Base-by-base conservation (phyloP, 2,329 filamentous ascomycete species). In the Raffaelea arxii region DNA sequence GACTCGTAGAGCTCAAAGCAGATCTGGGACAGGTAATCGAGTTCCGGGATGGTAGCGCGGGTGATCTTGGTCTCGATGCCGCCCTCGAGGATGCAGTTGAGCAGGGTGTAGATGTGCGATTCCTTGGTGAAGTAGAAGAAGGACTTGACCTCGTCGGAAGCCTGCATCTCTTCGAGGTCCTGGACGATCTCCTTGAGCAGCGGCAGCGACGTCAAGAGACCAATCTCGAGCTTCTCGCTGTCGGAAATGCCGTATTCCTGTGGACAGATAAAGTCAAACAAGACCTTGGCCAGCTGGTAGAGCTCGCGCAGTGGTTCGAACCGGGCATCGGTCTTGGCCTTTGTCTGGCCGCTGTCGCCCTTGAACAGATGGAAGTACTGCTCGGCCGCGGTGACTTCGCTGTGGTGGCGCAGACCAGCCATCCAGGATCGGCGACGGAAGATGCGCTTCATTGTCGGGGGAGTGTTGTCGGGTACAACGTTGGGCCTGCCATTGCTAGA, bases 91-190 rank as follows among this genome's bases (percentile, higher is more conserved):
- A 98, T 97, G 63, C 91, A 97, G 64, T 98, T 98, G 49, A 98
- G 78, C 5, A 98, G 76, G 5, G 92, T 98, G 68, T 98, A 98
- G 53, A 98, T 96, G 63, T 98, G 92, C 1, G 88, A 95, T 66
- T 98, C 92, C 65, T 98, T 98, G 53, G 92, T 98, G 65, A 98
- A 98, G 69, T 98, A 98, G 66, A 97, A 87, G 71, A 97, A 97
- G 2, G 85, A 91, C 62, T 96, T 96, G 39, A 90, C 89, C 54
- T 94, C 86, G 45, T 91, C 84, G 0, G 87, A 94, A 4, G 92
- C 91, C 65, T 98, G 92, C 65, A 97, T 88, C 65, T 97, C 90
- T 67, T 98, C 94, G 2, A 98, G 75, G 58, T 98, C 91, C 59
- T 90, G 85, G 6, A 98, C 92, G 56, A 98, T 96, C 66, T 98